Conservation (phyloP, 1,139 yeast genomes). For the Blastobotrys malaysiensis region DNA sequence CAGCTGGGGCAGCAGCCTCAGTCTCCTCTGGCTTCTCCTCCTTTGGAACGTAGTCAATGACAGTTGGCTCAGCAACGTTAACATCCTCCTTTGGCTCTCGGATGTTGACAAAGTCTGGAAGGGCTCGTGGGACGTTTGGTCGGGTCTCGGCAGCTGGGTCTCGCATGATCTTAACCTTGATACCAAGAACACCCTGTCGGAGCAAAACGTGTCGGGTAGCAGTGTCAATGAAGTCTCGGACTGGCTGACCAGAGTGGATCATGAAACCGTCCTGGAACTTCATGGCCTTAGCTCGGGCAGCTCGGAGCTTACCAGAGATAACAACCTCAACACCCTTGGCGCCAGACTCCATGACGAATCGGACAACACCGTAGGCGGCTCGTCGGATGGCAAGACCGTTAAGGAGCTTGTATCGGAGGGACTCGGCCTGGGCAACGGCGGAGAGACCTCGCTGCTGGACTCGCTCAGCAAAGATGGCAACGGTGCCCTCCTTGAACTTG, state of each 20-base stretch:
- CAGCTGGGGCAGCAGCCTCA: constrained; percentile 22
- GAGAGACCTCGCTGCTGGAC: constrained; percentile 99
- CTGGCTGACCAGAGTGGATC: constrained; percentile 99
- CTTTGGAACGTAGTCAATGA: constrained; percentile 37
- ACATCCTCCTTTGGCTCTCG: constrained; percentile 97
- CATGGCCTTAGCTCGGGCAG: constrained; percentile 99
- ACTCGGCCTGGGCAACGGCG: constrained; percentile 99
- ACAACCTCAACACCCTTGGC: constrained; percentile 99
- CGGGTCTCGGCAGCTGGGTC: constrained; percentile 87
- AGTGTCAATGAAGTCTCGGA: constrained; percentile 94
- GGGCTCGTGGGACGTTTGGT: constrained; percentile 77
- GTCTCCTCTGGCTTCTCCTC: constrained; percentile 22
- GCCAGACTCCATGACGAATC: constrained; percentile 99
- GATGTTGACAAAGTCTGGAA: constrained; percentile 96
- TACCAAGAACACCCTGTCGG: constrained; percentile 99
- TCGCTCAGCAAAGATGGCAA: constrained; percentile 97
- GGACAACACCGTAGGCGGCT: constrained; percentile 99
- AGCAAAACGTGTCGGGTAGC: constrained; percentile 99
- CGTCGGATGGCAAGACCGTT: constrained; percentile 99
- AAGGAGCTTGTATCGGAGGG: constrained; percentile 95
- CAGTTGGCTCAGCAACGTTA: constrained; percentile 79
- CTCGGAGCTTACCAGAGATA: constrained; percentile 98
- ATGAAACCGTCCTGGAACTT: constrained; percentile 99
- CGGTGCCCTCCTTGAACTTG: constrained; percentile 91
- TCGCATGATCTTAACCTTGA: constrained; percentile 98